These are phyloP conservation scores for Dryadomyces sulphureus DNA, from an alignment of 2,329 filamentous ascomycete genomes.

Conservation along the genomic window DNA sequence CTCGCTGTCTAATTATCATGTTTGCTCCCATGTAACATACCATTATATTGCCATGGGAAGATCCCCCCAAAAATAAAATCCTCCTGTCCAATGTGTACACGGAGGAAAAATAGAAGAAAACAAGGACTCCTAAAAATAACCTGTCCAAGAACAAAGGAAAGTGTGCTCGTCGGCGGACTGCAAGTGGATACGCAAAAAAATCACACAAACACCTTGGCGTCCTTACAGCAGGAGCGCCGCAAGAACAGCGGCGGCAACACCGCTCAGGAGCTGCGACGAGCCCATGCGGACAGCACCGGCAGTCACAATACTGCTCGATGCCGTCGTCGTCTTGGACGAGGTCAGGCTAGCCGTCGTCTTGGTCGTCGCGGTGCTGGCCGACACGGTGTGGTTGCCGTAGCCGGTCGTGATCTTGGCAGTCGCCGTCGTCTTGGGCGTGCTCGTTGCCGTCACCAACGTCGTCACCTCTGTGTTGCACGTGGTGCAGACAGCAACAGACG, in stretches of 20 bases:
- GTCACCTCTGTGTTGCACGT: too few relatives aligned
- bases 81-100: not conserved
- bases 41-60: too few relatives aligned
- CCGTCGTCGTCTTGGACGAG: constrained; percentile 17
- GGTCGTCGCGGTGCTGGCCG: not conserved
- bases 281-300: constrained; percentile 36
- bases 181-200: not conserved
- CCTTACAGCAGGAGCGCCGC: constrained; percentile 37
- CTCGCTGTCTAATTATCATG: constrained; percentile 16
- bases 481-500: too few relatives aligned
- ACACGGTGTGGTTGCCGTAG: not conserved
- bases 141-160: not conserved
- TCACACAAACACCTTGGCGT: not conserved
- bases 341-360: not conserved
- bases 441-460: too few relatives aligned
- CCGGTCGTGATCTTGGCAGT: not conserved
- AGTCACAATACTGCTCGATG: constrained; percentile 20
- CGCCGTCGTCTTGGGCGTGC: constrained; percentile 11
- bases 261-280: constrained; percentile 36
- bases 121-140: not conserved
- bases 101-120: not conserved
- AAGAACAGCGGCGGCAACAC: constrained; percentile 32
- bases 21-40: too few relatives aligned
- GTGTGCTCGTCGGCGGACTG: not conserved
- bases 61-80: not conserved